A percentile compares a stretch with the other conserved stretches of the same genome.
phyloP scores from a whole-genome alignment of 2,329 filamentous ascomycete genomes.

The Metarhizium sp. region DNA sequence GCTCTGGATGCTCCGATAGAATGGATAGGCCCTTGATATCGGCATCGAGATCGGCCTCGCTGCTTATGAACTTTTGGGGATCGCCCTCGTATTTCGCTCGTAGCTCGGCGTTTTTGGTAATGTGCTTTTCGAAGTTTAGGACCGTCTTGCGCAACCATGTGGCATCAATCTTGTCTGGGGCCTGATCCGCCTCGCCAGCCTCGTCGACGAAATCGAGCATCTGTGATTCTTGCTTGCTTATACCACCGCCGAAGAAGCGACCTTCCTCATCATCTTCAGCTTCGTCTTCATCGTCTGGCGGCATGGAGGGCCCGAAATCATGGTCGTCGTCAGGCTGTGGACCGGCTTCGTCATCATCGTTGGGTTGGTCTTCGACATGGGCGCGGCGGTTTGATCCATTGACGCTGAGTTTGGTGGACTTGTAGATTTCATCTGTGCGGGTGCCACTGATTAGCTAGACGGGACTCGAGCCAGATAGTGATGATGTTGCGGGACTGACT shows the following conservation, averaged over 20 bases:
- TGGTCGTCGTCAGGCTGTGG: slow-evolving; percentile 43
- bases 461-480: neutral
- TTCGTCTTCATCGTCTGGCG: slow-evolving; percentile 43
- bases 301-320: slow-evolving; percentile 34
- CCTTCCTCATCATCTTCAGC: slow-evolving; percentile 75
- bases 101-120: slow-evolving; percentile 82
- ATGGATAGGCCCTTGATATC: slow-evolving; percentile 83
- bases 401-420: slow-evolving; percentile 44
- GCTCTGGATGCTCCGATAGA: slow-evolving; percentile 73
- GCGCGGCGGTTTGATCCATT: slow-evolving; percentile 36
- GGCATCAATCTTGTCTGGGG: slow-evolving; percentile 68
- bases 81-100: slow-evolving; percentile 75
- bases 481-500: slow-evolving; percentile 33
- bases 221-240: slow-evolving; percentile 69
- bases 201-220: slow-evolving; percentile 81
- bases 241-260: slow-evolving; percentile 89
- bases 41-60: slow-evolving; percentile 81
- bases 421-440: slow-evolving; percentile 50
- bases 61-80: slow-evolving; percentile 73
- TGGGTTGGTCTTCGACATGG: slow-evolving; percentile 28
- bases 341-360: slow-evolving; percentile 35
- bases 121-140: slow-evolving; percentile 80
- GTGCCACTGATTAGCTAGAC: neutral
- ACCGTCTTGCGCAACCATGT: slow-evolving; percentile 77
- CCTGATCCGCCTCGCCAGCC: slow-evolving; percentile 22